Conservation (phyloP, 2,329 filamentous ascomycete species). For the Arthroderma sp. region DNA sequence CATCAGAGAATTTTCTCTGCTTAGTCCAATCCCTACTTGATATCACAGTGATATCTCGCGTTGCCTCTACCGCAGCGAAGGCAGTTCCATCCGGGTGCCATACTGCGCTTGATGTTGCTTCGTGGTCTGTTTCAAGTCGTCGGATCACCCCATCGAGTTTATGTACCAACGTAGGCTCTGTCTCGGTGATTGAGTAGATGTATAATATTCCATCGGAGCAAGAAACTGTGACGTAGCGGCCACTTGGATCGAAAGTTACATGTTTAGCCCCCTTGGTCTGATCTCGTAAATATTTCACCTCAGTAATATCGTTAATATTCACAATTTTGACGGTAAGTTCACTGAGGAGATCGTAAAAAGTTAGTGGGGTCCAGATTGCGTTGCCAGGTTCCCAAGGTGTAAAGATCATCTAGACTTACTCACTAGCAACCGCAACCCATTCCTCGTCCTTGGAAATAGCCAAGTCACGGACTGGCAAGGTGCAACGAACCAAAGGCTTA, state of each 20-base stretch:
- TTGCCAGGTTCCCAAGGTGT: not conserved
- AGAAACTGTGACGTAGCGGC: constrained; percentile 63
- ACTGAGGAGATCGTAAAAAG: constrained; percentile 25
- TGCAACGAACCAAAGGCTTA: constrained; percentile 67
- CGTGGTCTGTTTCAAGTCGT: constrained; percentile 61
- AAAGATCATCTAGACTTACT: constrained; percentile 40
- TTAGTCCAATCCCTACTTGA: constrained; percentile 85
- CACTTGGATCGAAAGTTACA: constrained; percentile 72
- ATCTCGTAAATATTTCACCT: constrained; percentile 66
- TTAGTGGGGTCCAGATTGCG: not conserved
- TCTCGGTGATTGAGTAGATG: constrained; percentile 68
- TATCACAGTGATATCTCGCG: constrained; percentile 71
- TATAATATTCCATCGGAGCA: constrained; percentile 85
- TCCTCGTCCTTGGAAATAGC: constrained; percentile 67
- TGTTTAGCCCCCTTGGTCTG: constrained; percentile 85
- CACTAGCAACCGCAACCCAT: constrained; percentile 93
- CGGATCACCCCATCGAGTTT: constrained; percentile 80
- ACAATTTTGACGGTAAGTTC: constrained; percentile 87
- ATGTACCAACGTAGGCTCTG: constrained; percentile 67
- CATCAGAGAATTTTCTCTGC: constrained; percentile 65
- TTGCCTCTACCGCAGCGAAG: constrained; percentile 73
- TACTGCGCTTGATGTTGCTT: constrained; percentile 59
- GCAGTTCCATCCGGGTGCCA: constrained; percentile 95
- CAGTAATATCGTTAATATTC: constrained; percentile 62
- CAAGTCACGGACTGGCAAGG: constrained; percentile 77